A percentile compares a stretch with the other conserved stretches of the same genome.
Conservation (phyloP, 805 yeast species). For the Suhomyces prunicola region DNA sequence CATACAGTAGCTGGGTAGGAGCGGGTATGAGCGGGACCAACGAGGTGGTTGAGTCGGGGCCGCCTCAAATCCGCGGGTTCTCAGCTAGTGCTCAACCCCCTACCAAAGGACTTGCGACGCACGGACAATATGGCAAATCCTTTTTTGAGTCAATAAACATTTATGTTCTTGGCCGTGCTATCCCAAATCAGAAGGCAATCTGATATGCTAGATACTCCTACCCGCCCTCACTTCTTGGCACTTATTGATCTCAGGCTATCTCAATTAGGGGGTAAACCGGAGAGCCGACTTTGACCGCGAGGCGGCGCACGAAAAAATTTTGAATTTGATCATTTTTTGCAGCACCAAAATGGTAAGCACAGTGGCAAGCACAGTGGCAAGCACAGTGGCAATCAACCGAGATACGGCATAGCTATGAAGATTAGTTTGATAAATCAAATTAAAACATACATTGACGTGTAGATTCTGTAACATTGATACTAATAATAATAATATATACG, state of each 20-base stretch:
- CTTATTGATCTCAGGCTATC: neutral
- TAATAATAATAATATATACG: neutral
- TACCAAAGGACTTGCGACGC: neutral
- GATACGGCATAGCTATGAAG: too few species aligned
- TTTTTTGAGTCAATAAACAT: neutral
- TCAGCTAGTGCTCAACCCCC: neutral
- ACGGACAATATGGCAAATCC: neutral
- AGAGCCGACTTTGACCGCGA: neutral
- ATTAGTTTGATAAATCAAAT: neutral
- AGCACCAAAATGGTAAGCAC: neutral
- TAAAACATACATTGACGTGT: neutral
- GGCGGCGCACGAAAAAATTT: neutral
- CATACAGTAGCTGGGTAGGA: neutral
- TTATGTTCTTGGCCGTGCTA: neutral
- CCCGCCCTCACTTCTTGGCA: neutral
- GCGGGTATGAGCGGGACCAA: neutral
- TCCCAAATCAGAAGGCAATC: neutral
- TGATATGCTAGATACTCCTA: neutral
- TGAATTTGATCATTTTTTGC: neutral
- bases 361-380: neutral
- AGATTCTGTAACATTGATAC: neutral
- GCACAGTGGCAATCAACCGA: neutral
- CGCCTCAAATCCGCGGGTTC: neutral
- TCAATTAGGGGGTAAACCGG: neutral
- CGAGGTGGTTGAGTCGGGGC: neutral